Evolutionary conservation across 2,329 filamentous ascomycete species (phyloP).

Genomic region (Apiospora marii): DNA sequence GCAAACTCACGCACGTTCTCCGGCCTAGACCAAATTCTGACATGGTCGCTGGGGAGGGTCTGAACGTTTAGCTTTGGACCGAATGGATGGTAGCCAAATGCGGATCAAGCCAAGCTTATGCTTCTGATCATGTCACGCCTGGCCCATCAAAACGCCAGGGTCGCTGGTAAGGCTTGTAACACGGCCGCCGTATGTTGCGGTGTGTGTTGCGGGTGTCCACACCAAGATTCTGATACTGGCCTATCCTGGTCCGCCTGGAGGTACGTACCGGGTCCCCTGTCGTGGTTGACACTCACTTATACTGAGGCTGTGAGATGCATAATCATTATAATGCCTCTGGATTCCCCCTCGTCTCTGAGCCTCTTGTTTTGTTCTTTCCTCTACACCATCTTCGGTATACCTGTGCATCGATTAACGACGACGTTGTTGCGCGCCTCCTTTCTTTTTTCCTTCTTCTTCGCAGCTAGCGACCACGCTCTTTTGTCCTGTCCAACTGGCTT

Average conservation of each 20-base stretch:
- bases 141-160: constrained; percentile 38
- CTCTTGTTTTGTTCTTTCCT: constrained; percentile 51
- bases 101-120: constrained; percentile 46
- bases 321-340: constrained; percentile 44
- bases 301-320: constrained; percentile 36
- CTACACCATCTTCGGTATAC: constrained; percentile 37
- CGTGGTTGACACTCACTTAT: constrained; percentile 18
- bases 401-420: constrained; percentile 41
- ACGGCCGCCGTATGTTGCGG: constrained; percentile 47
- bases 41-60: constrained; percentile 3
- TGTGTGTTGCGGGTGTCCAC: constrained; percentile 36
- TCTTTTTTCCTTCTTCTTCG: constrained; percentile 50
- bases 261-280: constrained; percentile 22
- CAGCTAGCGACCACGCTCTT: constrained; percentile 51
- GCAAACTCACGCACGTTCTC: constrained; percentile 4
- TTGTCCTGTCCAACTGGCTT: constrained; percentile 62
- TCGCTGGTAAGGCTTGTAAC: constrained; percentile 47
- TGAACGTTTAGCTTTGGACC: constrained; percentile 18
- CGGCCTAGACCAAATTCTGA: not conserved
- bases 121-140: constrained; percentile 46
- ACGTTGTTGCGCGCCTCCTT: constrained; percentile 42
- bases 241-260: constrained; percentile 25
- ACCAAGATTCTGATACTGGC: constrained; percentile 40
- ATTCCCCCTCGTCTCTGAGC: constrained; percentile 40
- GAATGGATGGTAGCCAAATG: constrained; percentile 36